Percentiles rank a stretch among this genome's conserved stretches.
Conservation (phyloP, 129 eudicot species). For the Arctium minus region DNA sequence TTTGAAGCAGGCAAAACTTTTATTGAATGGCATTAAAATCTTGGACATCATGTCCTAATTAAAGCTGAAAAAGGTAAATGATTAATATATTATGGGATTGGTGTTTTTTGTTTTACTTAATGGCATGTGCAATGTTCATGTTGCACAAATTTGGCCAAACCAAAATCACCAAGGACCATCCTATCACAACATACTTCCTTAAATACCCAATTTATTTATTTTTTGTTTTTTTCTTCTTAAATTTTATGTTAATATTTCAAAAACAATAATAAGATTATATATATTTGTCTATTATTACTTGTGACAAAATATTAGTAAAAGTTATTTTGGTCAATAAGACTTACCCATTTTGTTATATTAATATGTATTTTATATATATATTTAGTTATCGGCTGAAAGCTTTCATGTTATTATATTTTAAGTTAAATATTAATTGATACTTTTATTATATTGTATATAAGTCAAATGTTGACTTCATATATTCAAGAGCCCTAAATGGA, state of each 20-base stretch:
- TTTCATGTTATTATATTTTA: too few relatives aligned
- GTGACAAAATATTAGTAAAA: neutral
- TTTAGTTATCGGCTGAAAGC: neutral
- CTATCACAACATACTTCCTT: neutral
- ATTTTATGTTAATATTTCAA: neutral
- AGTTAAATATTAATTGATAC: too few relatives aligned
- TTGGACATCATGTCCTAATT: neutral
- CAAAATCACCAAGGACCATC: constrained; percentile 16
- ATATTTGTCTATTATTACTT: too few relatives aligned
- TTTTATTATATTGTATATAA: too few relatives aligned
- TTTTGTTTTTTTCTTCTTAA: neutral
- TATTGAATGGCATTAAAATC: neutral
- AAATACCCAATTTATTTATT: neutral
- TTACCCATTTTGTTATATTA: neutral
- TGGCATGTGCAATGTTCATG: constrained; percentile 19
- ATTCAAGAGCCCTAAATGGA: neutral
- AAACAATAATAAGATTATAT: neutral
- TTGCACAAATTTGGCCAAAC: constrained; percentile 24
- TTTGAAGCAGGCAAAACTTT: neutral
- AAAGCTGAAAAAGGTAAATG: neutral
- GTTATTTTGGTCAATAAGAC: neutral
- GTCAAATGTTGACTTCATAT: neutral
- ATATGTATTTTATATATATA: neutral
- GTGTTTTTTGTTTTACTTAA: constrained; percentile 7
- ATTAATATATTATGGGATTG: neutral